A percentile compares a stretch with the other conserved stretches of the same genome.
Conservation (phyloP, 2,329 filamentous ascomycete genomes). For the Stenocarpella maydis region DNA sequence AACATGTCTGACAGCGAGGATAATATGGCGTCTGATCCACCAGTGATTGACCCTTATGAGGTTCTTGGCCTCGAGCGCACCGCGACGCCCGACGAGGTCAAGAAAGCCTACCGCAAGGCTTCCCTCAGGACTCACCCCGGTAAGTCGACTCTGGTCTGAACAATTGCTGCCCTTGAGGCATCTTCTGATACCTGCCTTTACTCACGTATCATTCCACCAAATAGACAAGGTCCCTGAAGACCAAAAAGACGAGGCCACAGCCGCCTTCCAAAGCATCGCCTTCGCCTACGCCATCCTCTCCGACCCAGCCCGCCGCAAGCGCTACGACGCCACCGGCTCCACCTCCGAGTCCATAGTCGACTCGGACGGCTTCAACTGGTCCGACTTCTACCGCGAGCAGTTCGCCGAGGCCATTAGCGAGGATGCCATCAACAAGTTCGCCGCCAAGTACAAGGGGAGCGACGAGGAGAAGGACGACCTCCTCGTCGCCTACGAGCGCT, state of each 20-base stretch:
- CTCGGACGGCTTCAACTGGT: slow-evolving; percentile 87
- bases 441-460: slow-evolving; percentile 81
- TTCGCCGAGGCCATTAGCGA: slow-evolving; percentile 79
- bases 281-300: slow-evolving; percentile 95
- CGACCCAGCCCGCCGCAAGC: slow-evolving; percentile 78
- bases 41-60: slow-evolving; percentile 78
- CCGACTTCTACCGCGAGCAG: slow-evolving; percentile 86
- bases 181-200: too few relatives aligned
- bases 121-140: slow-evolving; percentile 88
- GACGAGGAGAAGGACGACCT: slow-evolving; percentile 85
- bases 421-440: slow-evolving; percentile 79
- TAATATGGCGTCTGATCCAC: slow-evolving; percentile 63
- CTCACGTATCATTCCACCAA: neutral
- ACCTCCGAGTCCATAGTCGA: slow-evolving; percentile 84
- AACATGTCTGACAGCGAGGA: slow-evolving; percentile 62
- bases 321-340: slow-evolving; percentile 90
- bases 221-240: slow-evolving; percentile 80
- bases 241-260: slow-evolving; percentile 76
- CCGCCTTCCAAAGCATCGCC: slow-evolving; percentile 87
- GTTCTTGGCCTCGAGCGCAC: slow-evolving; percentile 75
- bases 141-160: slow-evolving; percentile 50
- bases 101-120: slow-evolving; percentile 88
- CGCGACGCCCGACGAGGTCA: slow-evolving; percentile 82
- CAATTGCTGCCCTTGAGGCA: too few relatives aligned
- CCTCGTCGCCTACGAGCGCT: slow-evolving; percentile 76